Conservation (phyloP, 179 eudicot genomes). For the Drosera spatulata region DNA sequence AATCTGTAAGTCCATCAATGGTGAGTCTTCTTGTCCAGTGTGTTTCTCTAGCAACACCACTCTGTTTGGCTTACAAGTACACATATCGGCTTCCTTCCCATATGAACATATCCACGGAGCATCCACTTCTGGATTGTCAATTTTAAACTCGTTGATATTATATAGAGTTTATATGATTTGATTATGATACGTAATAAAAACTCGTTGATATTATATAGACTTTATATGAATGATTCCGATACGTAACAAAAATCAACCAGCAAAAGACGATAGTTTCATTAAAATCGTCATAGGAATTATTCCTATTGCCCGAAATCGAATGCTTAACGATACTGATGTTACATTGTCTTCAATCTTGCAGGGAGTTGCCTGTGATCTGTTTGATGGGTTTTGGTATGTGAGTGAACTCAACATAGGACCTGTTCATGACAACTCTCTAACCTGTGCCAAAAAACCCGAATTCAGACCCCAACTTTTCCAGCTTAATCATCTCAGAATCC, state of each 20-base stretch:
- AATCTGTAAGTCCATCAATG: not conserved
- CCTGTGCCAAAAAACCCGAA: constrained; percentile 36
- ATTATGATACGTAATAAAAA: too few species aligned
- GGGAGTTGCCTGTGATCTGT: constrained; percentile 97
- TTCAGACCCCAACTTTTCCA: constrained; percentile 47
- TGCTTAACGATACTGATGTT: too few species aligned
- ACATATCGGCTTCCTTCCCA: too few species aligned
- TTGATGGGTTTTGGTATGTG: constrained; percentile 77
- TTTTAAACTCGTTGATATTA: too few species aligned
- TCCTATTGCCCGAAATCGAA: not conserved
- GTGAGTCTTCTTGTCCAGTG: not conserved
- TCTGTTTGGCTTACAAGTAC: too few species aligned
- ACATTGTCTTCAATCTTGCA: constrained; percentile 16
- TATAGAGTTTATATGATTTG: too few species aligned
- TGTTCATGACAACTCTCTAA: constrained; percentile 68
- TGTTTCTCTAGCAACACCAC: not conserved
- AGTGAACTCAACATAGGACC: constrained; percentile 65
- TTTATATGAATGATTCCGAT: too few species aligned
- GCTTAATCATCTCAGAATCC: constrained; percentile 51
- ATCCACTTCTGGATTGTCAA: not conserved
- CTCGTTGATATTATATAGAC: too few species aligned
- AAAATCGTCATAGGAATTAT: not conserved
- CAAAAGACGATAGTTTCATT: too few species aligned
- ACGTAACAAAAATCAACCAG: too few species aligned
- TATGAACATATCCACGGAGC: not conserved